Evolutionary conservation across 371 early-diverging fungal genomes (phyloP).

Genomic region (Syncephalis plumigaleata): DNA sequence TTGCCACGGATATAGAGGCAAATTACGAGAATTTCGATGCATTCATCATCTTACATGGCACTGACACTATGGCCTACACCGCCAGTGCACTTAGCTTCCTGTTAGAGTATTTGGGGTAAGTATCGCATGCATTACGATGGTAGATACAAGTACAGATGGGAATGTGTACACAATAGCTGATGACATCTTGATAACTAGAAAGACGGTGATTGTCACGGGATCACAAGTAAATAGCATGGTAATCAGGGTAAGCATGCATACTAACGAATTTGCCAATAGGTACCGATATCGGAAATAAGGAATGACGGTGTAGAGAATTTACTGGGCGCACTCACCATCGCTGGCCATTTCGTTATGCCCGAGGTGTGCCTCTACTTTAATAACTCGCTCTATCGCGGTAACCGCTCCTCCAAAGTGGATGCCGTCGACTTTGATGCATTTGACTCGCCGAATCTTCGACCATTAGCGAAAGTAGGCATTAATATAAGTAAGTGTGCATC

Average conservation of each 20-base stretch:
- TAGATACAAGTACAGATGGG: neutral
- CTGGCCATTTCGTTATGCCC: constrained; percentile 94
- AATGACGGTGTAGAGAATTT: constrained; percentile 96
- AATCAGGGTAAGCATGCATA: constrained; percentile 12
- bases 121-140: constrained; percentile 2
- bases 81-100: constrained; percentile 90
- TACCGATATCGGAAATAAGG: constrained; percentile 87
- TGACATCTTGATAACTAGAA: constrained; percentile 20
- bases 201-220: constrained; percentile 94
- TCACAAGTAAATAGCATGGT: constrained; percentile 32
- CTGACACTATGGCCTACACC: constrained; percentile 91
- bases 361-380: constrained; percentile 90
- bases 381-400: constrained; percentile 90
- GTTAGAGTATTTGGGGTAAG: constrained; percentile 84
- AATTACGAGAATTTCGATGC: constrained; percentile 86
- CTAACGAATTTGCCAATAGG: constrained; percentile 7
- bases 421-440: constrained; percentile 94
- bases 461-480: constrained; percentile 83
- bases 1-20: constrained; percentile 87
- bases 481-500: constrained; percentile 77
- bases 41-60: constrained; percentile 86
- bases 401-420: constrained; percentile 81
- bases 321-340: constrained; percentile 74
- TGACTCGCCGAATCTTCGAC: constrained; percentile 82
- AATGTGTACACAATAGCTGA: neutral